Evolutionary conservation across 306 rosid genomes (phyloP), one percentile per base, ranked within the genome.

Genomic region (Dryas drummondii): DNA sequence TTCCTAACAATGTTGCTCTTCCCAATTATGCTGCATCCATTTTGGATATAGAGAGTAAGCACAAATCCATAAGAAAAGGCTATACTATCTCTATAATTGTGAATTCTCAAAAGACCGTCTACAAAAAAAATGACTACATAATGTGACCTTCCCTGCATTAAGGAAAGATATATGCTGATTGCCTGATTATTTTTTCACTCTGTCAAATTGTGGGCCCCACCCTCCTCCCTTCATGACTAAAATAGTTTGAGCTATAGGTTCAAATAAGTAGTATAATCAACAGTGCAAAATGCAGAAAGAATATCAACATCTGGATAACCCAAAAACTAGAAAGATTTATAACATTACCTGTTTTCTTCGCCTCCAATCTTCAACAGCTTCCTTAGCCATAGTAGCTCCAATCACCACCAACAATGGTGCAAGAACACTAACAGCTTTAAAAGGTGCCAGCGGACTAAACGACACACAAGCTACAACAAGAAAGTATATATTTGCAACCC

Each of bases 311-410:
- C 3, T 41, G 73, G 52, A 69, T 54, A 65, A 68, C 46, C 44
- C 49, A 75, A 47, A 72, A 53, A 32, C 60, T 5, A 65, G 10
- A 13, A 54, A 22, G 37, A 22, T 45, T 42, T 1, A 40, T 11
- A 54, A 73, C 10, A 47, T 55, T 82, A 90, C 98, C 91, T 93
- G 98, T 54, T 74, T 90, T 87, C 92, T 88, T 80, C 98, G 87
- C 86, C 93, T 86, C 98, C 98, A 93, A 85, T 93, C 98, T 85
- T 93, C 98, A 42, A 93, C 90, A 56, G 86, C 98, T 84, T 93
- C 98, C 86, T 93, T 93, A 55, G 72, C 90, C 93, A 89, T 84
- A 11, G 97, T 91, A 79, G 89, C 96, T 61, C 98, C 98, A 80
- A 91, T 89, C 61, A 93, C 98, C 63, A 82, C 71, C 12, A 86